A percentile compares a stretch with the other conserved stretches of the same genome.
Conservation (phyloP, 2,329 filamentous ascomycete species). For the Sphaerulina populicola region DNA sequence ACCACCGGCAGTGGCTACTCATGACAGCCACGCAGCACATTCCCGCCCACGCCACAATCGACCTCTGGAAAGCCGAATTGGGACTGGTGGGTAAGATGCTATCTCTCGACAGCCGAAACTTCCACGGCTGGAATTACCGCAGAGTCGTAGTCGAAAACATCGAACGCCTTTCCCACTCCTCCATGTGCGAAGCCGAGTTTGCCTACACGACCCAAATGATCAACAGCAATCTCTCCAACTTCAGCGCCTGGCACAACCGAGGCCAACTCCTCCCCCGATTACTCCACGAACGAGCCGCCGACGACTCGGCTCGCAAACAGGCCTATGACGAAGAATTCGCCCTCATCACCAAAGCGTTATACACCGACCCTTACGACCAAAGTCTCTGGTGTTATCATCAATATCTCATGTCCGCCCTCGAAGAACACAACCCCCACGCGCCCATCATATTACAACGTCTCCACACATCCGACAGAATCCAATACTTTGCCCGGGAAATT, state of each 20-base stretch:
- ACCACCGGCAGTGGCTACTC: slow-evolving; percentile 81
- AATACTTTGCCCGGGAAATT: slow-evolving; percentile 62
- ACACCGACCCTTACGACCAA: slow-evolving; percentile 86
- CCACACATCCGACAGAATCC: slow-evolving; percentile 51
- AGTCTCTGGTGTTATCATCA: slow-evolving; percentile 97
- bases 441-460: slow-evolving; percentile 55
- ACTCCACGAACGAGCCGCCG: slow-evolving; percentile 61
- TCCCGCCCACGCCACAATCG: slow-evolving; percentile 47
- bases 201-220: slow-evolving; percentile 89
- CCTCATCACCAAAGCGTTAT: slow-evolving; percentile 67
- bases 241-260: slow-evolving; percentile 92
- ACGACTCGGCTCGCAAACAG: slow-evolving; percentile 52
- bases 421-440: slow-evolving; percentile 46
- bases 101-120: slow-evolving; percentile 75
- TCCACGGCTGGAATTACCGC: slow-evolving; percentile 93
- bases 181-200: slow-evolving; percentile 70
- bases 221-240: slow-evolving; percentile 76
- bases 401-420: slow-evolving; percentile 62
- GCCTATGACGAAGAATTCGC: slow-evolving; percentile 73
- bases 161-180: slow-evolving; percentile 46
- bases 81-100: slow-evolving; percentile 82
- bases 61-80: slow-evolving; percentile 78
- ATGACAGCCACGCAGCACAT: slow-evolving; percentile 60
- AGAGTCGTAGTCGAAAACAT: slow-evolving; percentile 68
- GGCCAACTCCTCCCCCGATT: slow-evolving; percentile 73